Conservation (phyloP, 352 stramenopile species). For the Pythium plurisporium region DNA sequence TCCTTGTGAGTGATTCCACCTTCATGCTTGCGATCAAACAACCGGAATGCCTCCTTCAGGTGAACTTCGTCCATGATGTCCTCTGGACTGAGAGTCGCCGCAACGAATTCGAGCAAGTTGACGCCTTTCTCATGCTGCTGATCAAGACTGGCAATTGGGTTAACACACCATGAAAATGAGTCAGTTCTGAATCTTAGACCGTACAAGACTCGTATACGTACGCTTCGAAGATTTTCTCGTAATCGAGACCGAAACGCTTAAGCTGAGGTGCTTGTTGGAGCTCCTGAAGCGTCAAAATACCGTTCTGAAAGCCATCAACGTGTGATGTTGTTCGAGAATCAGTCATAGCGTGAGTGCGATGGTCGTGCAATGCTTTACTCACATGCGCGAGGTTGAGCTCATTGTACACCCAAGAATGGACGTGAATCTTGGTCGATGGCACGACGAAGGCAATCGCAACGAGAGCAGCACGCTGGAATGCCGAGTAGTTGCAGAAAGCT, state of each 20-base stretch:
- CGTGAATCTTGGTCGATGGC: conserved; percentile 43
- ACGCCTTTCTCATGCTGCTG: conserved; percentile 70
- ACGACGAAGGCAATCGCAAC: conserved; percentile 73
- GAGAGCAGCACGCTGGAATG: conserved; percentile 53
- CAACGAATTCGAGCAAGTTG: conserved; percentile 77
- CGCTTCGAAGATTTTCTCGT: conserved; percentile 58
- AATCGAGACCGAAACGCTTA: conserved; percentile 59
- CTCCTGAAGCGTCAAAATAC: conserved; percentile 64
- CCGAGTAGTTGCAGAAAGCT: conserved; percentile 61
- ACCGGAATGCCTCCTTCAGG: conserved; percentile 45
- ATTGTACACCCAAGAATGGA: conserved; percentile 69
- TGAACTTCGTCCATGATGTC: conserved; percentile 54
- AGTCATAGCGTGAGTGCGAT: too few relatives aligned
- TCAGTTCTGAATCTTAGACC: neutral
- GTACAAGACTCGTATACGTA: conserved; percentile 20
- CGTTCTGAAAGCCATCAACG: conserved; percentile 34
- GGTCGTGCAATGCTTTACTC: conserved; percentile 4
- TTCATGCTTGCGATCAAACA: conserved; percentile 62
- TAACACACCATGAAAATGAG: neutral
- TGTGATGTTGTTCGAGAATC: too few relatives aligned
- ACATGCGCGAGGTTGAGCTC: conserved; percentile 73
- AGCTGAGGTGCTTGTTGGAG: conserved; percentile 41
- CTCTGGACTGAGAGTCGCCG: conserved; percentile 56
- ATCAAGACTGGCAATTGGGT: conserved; percentile 51
- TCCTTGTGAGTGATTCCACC: conserved; percentile 56